Evolutionary conservation across 495 filamentous ascomycete species (phyloP), one percentile per base, ranked within the genome.

Genomic region (Parmelia sp.): DNA sequence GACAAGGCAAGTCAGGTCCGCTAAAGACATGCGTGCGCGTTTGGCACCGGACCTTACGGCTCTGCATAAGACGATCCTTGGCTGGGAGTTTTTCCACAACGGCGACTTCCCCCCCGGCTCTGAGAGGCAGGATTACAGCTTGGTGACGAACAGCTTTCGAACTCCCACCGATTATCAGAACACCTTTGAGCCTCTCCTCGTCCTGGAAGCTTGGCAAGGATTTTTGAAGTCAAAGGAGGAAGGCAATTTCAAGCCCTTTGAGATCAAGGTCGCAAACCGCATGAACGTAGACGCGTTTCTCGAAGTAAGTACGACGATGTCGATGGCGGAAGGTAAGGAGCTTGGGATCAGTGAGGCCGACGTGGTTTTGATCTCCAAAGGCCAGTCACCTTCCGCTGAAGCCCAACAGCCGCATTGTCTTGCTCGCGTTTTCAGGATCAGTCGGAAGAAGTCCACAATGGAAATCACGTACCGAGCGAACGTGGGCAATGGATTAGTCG

Each of bases 201-300:
- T 95, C 56, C 86, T 96, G 57, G 94, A 98, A 74, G 93, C 92
- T 57, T 98, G 94, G 94, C 90, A 96, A 73, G 88, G 90, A 1
- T 94, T 98, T 69, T 85, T 96, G 39, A 90, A 90, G 56, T 84
- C 88, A 4, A 91, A 90, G 70, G 92, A 98, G 70, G 95, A 98
- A 74, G 83, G 84, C 19, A 86, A 78, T 31, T 87, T 86, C 70
- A 90, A 86, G 63, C 80, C 88, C 0, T 90, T 94, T 65, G 90
- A 91, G 59, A 83, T 97, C 70, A 95, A 91, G 62, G 77, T 97
- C 15, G 82, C 88, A 55, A 93, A 87, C 68, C 88, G 93, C 49
- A 84, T 94, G 72, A 91, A 86, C 42, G 91, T 97, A 12, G 95
- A 98, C 75, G 86, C 87, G 29, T 96, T 96, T 71, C 83, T 96